A percentile compares a stretch with the other conserved stretches of the same genome.
Evolutionary conservation across 176 grass and related monocot genomes (phyloP).

Genomic region (Aegilops bicornis): DNA sequence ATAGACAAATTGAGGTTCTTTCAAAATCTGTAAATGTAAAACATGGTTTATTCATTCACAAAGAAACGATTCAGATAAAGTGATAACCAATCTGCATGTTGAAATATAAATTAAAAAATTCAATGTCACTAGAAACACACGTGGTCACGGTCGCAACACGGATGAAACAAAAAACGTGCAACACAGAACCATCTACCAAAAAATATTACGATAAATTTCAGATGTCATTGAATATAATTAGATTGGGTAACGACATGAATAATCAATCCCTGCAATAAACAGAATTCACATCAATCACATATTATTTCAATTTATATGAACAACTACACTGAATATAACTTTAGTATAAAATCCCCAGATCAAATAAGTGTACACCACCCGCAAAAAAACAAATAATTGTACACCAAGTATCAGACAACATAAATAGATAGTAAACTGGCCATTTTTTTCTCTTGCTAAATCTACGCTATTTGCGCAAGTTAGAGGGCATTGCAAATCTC

Average conservation of each 20-base stretch:
- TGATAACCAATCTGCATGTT: not conserved
- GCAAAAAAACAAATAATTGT: not conserved
- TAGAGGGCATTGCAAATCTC: not conserved
- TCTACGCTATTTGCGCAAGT: not conserved
- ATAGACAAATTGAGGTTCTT: slow-evolving; percentile 90
- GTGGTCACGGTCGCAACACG: not conserved
- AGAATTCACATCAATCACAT: not conserved
- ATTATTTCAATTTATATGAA: slow-evolving; percentile 10
- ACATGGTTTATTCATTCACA: not conserved
- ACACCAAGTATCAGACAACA: not conserved
- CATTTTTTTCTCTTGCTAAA: not conserved
- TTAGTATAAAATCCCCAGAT: not conserved
- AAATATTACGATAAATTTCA: not conserved
- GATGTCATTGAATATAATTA: not conserved
- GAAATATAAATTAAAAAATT: slow-evolving; percentile 2
- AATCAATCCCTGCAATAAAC: slow-evolving; percentile 1
- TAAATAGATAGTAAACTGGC: not conserved
- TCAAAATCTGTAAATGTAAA: slow-evolving; percentile 58
- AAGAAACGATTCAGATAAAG: not conserved
- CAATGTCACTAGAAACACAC: not conserved
- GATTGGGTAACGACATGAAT: not conserved
- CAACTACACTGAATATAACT: not conserved
- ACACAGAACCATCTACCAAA: not conserved
- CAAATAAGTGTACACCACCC: not conserved
- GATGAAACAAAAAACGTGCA: slow-evolving; percentile 1